phyloP scores from a whole-genome alignment of 768 basidiomycete species.

The Punctularia strigosozonata region DNA sequence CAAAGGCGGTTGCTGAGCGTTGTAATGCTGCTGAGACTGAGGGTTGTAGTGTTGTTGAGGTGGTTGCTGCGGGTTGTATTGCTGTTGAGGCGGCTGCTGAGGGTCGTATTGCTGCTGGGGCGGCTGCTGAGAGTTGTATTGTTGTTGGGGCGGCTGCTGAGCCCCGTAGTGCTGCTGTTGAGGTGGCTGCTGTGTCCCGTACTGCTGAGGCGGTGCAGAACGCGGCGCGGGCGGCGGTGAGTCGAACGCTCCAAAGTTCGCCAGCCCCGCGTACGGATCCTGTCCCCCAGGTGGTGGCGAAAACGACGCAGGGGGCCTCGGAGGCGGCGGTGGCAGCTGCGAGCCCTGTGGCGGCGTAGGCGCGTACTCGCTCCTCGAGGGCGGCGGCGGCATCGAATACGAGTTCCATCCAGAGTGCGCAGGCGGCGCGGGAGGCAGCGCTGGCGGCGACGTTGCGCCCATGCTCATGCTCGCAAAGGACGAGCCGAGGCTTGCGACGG shows the following conservation, averaged over 20 bases:
- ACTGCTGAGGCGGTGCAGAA: conserved; percentile 11
- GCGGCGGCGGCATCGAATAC: conserved; percentile 3
- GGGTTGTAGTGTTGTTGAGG: background rate
- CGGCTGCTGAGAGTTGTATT: conserved; percentile 4
- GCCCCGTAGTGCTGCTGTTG: conserved; percentile 1
- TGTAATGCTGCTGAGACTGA: background rate
- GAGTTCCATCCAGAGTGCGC: conserved; percentile 16
- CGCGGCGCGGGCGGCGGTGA: conserved; percentile 10
- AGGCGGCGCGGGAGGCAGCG: conserved; percentile 21
- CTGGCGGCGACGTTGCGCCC: conserved; percentile 16
- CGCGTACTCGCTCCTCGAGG: conserved; percentile 6
- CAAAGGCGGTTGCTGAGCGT: background rate
- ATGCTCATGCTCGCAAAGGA: conserved; percentile 50
- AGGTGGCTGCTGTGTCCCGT: background rate
- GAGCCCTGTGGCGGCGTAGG: conserved; percentile 3
- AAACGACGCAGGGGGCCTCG: background rate
- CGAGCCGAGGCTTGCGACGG: conserved; percentile 25
- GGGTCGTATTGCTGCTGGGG: conserved; percentile 2
- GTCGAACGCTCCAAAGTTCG: background rate
- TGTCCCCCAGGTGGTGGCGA: too few species aligned
- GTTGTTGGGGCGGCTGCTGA: conserved; percentile 3
- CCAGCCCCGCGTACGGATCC: too few species aligned
- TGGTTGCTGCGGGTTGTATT: background rate
- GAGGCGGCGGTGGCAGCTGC: conserved; percentile 7
- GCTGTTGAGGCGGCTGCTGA: background rate